These are phyloP conservation scores for Dryadomyces quercus-mongolicae DNA, from an alignment of 2,329 filamentous ascomycete genomes.

Conservation along the genomic window DNA sequence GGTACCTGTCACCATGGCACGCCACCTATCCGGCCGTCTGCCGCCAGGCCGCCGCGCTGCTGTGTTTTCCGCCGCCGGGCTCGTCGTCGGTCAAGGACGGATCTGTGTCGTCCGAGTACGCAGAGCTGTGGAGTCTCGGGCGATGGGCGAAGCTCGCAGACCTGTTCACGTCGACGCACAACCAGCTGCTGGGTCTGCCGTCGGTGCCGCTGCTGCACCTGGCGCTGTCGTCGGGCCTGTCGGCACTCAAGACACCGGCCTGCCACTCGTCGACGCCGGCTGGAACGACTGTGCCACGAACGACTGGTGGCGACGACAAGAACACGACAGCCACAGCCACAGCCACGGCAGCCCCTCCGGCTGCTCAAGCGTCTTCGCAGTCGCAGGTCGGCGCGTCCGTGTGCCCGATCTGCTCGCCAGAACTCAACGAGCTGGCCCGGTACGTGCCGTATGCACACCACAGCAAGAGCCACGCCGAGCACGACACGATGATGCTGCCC, in stretches of 20 bases:
- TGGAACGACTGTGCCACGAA: not conserved
- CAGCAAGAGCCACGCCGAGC: slow-evolving; percentile 84
- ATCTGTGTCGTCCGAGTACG: slow-evolving; percentile 31
- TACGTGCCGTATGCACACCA: slow-evolving; percentile 92
- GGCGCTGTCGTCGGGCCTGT: slow-evolving; percentile 80
- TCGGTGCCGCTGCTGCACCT: slow-evolving; percentile 77
- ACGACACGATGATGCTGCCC: slow-evolving; percentile 74
- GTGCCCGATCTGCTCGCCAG: slow-evolving; percentile 91
- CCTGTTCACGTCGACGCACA: slow-evolving; percentile 76
- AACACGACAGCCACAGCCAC: no score
- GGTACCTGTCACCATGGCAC: slow-evolving; percentile 61
- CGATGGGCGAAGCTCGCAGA: slow-evolving; percentile 69
- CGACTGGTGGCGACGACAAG: no score
- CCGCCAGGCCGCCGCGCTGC: slow-evolving; percentile 61
- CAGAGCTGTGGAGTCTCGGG: slow-evolving; percentile 54
- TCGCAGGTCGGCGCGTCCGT: slow-evolving; percentile 26
- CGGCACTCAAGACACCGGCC: slow-evolving; percentile 87
- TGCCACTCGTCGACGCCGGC: slow-evolving; percentile 56
- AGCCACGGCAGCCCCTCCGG: not conserved
- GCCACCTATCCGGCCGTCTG: slow-evolving; percentile 59
- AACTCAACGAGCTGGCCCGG: slow-evolving; percentile 81
- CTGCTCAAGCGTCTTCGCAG: not conserved
- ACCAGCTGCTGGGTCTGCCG: slow-evolving; percentile 73
- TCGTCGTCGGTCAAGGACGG: not conserved
- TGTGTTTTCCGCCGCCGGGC: slow-evolving; percentile 55